Evolutionary conservation across 1,139 yeast genomes (phyloP), one percentile per base, ranked within the genome.

Genomic region (Blastobotrys persicus): DNA sequence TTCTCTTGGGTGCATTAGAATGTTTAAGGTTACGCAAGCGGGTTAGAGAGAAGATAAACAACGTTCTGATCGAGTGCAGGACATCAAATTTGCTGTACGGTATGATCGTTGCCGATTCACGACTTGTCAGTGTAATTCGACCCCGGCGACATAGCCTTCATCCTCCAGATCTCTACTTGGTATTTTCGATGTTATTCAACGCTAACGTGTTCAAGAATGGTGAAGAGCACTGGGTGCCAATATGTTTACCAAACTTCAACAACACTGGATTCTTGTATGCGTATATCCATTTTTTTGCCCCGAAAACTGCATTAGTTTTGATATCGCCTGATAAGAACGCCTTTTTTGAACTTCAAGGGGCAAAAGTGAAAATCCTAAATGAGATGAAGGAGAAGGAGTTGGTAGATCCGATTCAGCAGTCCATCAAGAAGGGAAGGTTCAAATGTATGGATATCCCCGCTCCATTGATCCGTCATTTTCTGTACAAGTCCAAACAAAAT

Each of bases 221-320:
- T 45, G 92, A 86, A 57, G 96, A 91, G 60, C 79, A 88, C 54
- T 92, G 98, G 98, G 79, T 88, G 12, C 98, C 98, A 0, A 74
- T 92, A 1, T 92, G 98, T 64, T 75, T 92, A 66, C 96, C 98
- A 0, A 80, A 86, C 57, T 92, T 92, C 71, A 92, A 92, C 63
- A 72, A 88, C 2, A 81, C 82, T 55, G 98, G 98, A 12, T 94
- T 89, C 60, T 70, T 92, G 6, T 87, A 92, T 63, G 81, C 88
- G 2, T 88, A 85, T 62, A 85, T 89, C 43, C 81, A 80, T 54
- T 80, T 79, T 52, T 70, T 88, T 47, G 72, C 65, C 31, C 68
- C 66, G 2, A 72, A 76, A 34, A 65, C 85, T 1, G 85, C 85
- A 0, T 69, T 92, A 9, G 81, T 88, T 2, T 70, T 92, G 31